Evolutionary conservation across 495 filamentous ascomycete genomes (phyloP).

Genomic region (Diplogelasinospora grovesii): DNA sequence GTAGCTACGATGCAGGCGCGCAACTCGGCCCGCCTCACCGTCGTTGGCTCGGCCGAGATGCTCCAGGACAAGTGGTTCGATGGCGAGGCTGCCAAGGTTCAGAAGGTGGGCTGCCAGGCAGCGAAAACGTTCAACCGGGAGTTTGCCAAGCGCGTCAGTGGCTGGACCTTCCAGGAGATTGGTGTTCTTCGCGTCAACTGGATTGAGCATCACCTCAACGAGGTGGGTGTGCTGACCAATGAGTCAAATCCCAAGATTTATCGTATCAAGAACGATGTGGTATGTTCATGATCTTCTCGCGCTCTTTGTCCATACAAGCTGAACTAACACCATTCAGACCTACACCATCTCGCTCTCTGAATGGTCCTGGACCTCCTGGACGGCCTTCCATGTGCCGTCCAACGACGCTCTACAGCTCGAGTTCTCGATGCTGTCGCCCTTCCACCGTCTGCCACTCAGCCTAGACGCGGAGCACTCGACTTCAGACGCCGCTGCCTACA

Average conservation of each 20-base stretch:
- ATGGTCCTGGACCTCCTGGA: slow-evolving; percentile 61
- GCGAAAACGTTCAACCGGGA: slow-evolving; percentile 68
- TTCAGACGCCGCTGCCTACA: slow-evolving; percentile 65
- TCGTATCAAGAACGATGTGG: slow-evolving; percentile 93
- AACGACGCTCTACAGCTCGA: slow-evolving; percentile 81
- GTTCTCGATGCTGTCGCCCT: slow-evolving; percentile 97
- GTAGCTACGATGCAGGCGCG: slow-evolving; percentile 81
- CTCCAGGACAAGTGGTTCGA: slow-evolving; percentile 88
- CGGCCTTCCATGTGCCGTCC: slow-evolving; percentile 62
- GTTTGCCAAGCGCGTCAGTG: slow-evolving; percentile 75
- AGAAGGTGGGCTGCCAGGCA: slow-evolving; percentile 46
- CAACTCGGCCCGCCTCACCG: slow-evolving; percentile 85
- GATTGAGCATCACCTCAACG: slow-evolving; percentile 71
- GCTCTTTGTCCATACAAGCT: slow-evolving; percentile 1
- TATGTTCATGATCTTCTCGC: slow-evolving; percentile 43
- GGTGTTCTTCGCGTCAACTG: slow-evolving; percentile 82
- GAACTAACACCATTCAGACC: slow-evolving; percentile 43
- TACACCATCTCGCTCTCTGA: slow-evolving; percentile 87
- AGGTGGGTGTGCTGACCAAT: slow-evolving; percentile 43
- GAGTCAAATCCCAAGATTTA: slow-evolving; percentile 80
- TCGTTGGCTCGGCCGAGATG: slow-evolving; percentile 80
- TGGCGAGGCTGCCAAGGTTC: slow-evolving; percentile 67
- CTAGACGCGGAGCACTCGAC: slow-evolving; percentile 47
- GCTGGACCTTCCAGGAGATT: slow-evolving; percentile 90
- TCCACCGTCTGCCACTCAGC: slow-evolving; percentile 77